Percentiles rank a stretch among this genome's conserved stretches.
Conservation (phyloP, 768 basidiomycete species). For the Leccinum obscurum region DNA sequence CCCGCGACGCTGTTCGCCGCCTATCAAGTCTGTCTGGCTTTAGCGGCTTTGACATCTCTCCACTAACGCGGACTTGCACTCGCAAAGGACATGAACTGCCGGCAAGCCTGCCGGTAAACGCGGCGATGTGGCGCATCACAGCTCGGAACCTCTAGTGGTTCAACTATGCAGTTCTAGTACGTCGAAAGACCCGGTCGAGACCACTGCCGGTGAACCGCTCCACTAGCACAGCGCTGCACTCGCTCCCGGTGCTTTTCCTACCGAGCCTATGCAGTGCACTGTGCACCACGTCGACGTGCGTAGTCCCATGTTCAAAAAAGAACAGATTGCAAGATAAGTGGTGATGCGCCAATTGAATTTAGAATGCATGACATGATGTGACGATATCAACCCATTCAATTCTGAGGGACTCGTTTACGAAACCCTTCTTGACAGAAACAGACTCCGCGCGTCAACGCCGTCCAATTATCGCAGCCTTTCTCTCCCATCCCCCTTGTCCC, state of each 20-base stretch:
- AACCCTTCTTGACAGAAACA: background rate
- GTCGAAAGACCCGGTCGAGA: background rate
- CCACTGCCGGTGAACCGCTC: background rate
- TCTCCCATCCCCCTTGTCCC: background rate
- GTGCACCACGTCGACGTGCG: background rate
- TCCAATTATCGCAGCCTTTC: background rate
- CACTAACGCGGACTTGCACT: background rate
- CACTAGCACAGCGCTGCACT: background rate
- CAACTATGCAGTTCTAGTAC: background rate
- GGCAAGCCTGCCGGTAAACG: background rate
- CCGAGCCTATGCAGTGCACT: background rate
- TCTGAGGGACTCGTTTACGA: background rate
- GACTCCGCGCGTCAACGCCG: background rate
- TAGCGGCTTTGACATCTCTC: background rate
- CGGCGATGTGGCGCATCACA: background rate
- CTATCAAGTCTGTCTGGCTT: background rate
- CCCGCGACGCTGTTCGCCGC: background rate
- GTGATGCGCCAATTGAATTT: background rate
- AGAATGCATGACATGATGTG: background rate
- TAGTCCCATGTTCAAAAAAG: background rate
- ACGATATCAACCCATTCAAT: background rate
- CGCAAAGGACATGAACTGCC: background rate
- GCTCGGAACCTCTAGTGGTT: background rate
- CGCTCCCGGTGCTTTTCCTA: background rate
- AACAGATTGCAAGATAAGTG: background rate